phyloP scores from a whole-genome alignment of 306 rosid species.

The Parietaria judaica region DNA sequence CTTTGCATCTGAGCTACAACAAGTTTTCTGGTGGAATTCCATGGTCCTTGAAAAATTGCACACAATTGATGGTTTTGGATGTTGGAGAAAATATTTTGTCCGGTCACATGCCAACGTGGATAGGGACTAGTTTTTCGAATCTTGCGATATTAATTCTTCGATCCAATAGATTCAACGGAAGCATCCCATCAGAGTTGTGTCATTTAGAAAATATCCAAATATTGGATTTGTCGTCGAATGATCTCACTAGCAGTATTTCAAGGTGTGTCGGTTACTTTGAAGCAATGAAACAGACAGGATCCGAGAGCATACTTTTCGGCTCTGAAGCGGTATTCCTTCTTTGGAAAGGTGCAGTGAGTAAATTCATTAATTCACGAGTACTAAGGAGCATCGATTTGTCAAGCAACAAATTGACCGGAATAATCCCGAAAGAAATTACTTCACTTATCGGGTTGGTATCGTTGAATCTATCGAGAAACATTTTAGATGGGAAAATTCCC shows the following conservation, averaged over 20 bases:
- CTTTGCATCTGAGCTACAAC: background rate
- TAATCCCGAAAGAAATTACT: constrained; percentile 18
- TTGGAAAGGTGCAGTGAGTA: background rate
- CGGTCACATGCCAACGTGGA: constrained; percentile 3
- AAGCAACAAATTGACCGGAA: constrained; percentile 9
- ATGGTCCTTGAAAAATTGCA: background rate
- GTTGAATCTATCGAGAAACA: constrained; percentile 20
- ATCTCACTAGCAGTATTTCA: background rate
- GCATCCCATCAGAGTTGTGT: background rate
- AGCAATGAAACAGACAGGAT: background rate
- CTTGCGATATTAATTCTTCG: background rate
- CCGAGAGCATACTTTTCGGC: too few species aligned
- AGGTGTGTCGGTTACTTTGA: background rate
- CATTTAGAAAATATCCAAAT: constrained; percentile 1
- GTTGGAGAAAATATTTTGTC: background rate
- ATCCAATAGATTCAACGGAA: constrained; percentile 3
- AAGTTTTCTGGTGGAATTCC: background rate
- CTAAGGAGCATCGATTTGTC: constrained; percentile 15
- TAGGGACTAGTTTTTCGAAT: background rate
- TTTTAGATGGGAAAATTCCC: constrained; percentile 1
- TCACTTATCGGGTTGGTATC: background rate
- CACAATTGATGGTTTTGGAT: background rate
- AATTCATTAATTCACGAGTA: background rate
- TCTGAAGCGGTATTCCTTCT: too few species aligned
- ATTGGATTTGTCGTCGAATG: constrained; percentile 6